Conservation (phyloP, 495 filamentous ascomycete species). For the Penicillium psychrofluorescens region DNA sequence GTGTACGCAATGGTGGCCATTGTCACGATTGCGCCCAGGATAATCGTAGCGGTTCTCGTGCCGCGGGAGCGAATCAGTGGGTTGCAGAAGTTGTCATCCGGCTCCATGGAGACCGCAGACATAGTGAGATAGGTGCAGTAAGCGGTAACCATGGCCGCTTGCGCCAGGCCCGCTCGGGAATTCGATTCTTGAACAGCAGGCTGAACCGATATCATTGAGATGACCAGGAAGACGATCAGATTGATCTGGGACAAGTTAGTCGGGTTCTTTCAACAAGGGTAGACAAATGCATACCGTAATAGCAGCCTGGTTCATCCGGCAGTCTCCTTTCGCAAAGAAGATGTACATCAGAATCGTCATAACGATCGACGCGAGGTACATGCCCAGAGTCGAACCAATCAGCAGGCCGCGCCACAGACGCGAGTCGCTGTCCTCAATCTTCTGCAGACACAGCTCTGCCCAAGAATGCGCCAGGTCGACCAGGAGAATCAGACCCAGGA, state of each 20-base stretch:
- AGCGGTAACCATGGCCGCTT: conserved; percentile 93
- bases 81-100: conserved; percentile 91
- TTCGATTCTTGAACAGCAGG: conserved; percentile 88
- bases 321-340: conserved; percentile 81
- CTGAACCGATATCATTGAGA: conserved; percentile 82
- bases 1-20: conserved; percentile 98
- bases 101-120: conserved; percentile 98
- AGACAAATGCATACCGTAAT: conserved; percentile 44
- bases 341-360: conserved; percentile 97
- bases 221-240: conserved; percentile 70
- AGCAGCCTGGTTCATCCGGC: conserved; percentile 87
- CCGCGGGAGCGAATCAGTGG: conserved; percentile 81
- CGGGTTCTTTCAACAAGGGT: neutral
- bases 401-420: conserved; percentile 75
- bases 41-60: conserved; percentile 80
- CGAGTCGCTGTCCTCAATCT: conserved; percentile 88
- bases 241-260: conserved; percentile 54
- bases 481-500: conserved; percentile 84
- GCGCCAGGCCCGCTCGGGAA: conserved; percentile 84
- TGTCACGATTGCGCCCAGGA: conserved; percentile 89
- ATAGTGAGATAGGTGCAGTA: conserved; percentile 99
- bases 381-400: conserved; percentile 85
- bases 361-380: conserved; percentile 83
- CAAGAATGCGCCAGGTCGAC: conserved; percentile 97
- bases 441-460: conserved; percentile 90